Evolutionary conservation across 768 basidiomycete genomes (phyloP), one percentile per base, ranked within the genome.

Genomic region (Leccinum sublutescens): DNA sequence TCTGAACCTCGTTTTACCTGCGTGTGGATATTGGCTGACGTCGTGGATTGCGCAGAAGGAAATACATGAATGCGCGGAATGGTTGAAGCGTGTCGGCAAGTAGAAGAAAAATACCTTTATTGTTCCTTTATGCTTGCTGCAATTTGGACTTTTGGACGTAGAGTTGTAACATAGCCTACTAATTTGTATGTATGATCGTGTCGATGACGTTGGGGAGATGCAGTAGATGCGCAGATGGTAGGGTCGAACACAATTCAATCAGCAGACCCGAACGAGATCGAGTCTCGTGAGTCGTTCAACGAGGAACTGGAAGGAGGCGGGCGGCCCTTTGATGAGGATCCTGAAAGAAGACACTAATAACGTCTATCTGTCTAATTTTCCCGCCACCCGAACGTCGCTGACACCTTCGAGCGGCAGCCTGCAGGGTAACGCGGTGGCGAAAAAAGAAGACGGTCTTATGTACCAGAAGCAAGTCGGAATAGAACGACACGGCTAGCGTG

Each of bases 401-500:
- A 17, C 6, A 38, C 15, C 36, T 8, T 38, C 15, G 15, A 38
- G 36, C 17, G 5, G 29, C 29, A n/a, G n/a, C n/a, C n/a, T n/a
- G n/a, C n/a, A 17, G 6, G 36, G 36, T 38, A 17, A 38, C 7
- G 17, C 3, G 36, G 38, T 40, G 38, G 17, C 17, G 17, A 40
- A 17, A 40, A 40, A n/a, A n/a, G 17, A 40, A 40, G 17, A 40
- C 17, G 17, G 17, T 17, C 14, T 5, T 38, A 11, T 8, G 27
- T 8, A 29, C 8, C 27, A 29, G 29, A 29, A 29, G 29, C 8
- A 34, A 34, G 34, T 34, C 15, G 5, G 5, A 14, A 21, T 31
- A 82, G 79, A 83, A 81, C 57, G 75, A 82, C 60, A 79, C 80
- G 2, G 80, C 82, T 50, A 36, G 72, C 71, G 71, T 72, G 71